Evolutionary conservation across 768 basidiomycete species (phyloP), one percentile per base, ranked within the genome.

Genomic region (Tricholomella constricta): DNA sequence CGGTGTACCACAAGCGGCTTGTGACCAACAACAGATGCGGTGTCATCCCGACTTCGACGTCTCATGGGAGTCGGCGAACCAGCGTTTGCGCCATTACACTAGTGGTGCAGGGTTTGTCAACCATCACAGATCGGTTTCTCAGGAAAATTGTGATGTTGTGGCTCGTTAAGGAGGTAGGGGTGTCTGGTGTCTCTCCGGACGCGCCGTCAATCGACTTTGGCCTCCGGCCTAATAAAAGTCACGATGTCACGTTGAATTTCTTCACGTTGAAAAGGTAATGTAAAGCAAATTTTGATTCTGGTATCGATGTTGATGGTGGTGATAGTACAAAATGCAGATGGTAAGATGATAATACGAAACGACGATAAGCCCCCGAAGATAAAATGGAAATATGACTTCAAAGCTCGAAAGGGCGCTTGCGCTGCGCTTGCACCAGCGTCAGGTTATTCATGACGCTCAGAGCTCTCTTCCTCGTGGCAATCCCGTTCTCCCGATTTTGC

Each of bases 181-280:
- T 58, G 54, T 57, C 58, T 55, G 58, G 56, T 50, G 59, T 60
- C 44, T 62, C 43, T 19, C 51, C 46, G 48, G 36, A 35, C 35
- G 36, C 48, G 23, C 44, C 51, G 40, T 42, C 31, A 12, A 38
- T 47, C 12, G 23, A 31, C 29, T 40, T 35, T 19, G 27, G 25
- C 32, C 14, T 50, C 44, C 59, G 40, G 17, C 48, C 26, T 31
- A 32, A 35, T 26, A 36, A 31, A 45, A 43, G 50, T 57, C 46
- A 51, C 49, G 43, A 29, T 41, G 52, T 57, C 51, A 54, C 46
- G 26, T 7, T 27, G 14, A 41, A 46, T 46, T 47, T n/a, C n/a
- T 29, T 26, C 32, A 25, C 23, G 17, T 12, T 23, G 22, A 38
- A 1, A 37, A 44, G 41, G 43, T 31, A 57, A 43, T 29, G 42